Conservation (phyloP, 2,329 filamentous ascomycete genomes). For the Davidsoniella australis region DNA sequence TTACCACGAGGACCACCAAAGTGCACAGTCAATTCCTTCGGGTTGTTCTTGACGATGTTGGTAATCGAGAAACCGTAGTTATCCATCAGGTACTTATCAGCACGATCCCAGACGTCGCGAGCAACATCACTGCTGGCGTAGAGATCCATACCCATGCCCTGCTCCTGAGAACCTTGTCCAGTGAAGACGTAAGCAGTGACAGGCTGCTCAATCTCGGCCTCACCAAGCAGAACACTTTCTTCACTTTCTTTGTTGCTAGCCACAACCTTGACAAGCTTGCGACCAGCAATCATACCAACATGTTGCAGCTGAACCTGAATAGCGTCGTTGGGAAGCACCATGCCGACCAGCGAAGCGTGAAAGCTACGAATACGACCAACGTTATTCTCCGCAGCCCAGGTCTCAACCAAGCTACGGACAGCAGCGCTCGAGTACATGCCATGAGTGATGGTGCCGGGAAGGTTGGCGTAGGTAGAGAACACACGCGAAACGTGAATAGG, state of each 20-base stretch:
- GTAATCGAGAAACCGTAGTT: slow-evolving; percentile 98
- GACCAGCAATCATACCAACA: slow-evolving; percentile 90
- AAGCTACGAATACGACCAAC: slow-evolving; percentile 93
- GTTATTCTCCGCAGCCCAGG: slow-evolving; percentile 98
- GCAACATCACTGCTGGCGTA: slow-evolving; percentile 88
- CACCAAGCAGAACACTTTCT: slow-evolving; percentile 86
- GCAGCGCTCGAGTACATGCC: slow-evolving; percentile 99
- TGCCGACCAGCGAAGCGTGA: slow-evolving; percentile 90
- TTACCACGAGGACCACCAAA: slow-evolving; percentile 95
- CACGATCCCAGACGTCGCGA: slow-evolving; percentile 93
- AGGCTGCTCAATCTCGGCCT: slow-evolving; percentile 95
- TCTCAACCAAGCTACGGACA: slow-evolving; percentile 89
- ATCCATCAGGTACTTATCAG: slow-evolving; percentile 94
- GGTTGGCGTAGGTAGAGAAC: slow-evolving; percentile 86
- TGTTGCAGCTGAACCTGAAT: slow-evolving; percentile 92
- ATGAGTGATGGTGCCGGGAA: slow-evolving; percentile 94
- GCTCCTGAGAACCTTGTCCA: slow-evolving; percentile 93
- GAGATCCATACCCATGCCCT: slow-evolving; percentile 99
- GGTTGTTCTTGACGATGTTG: slow-evolving; percentile 98
- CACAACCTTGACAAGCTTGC: slow-evolving; percentile 99
- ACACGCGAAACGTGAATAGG: slow-evolving; percentile 96
- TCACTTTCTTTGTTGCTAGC: slow-evolving; percentile 89
- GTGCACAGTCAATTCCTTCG: slow-evolving; percentile 94
- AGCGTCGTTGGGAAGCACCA: slow-evolving; percentile 94
- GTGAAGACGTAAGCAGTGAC: slow-evolving; percentile 96